A percentile compares a stretch with the other conserved stretches of the same genome.
These are phyloP conservation scores for peach (Prunus persica) DNA, from an alignment of 306 rosid species.

Conservation along the genomic window Prunus_persica_NCBIv2 NC_034009.1:9596501-9597000, in stretches of 20 bases:
- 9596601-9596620: not conserved
- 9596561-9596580: not conserved
- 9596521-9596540: conserved; percentile 65
- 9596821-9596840: conserved; percentile 76
- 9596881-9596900: conserved; percentile 65
- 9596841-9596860: conserved; percentile 93
- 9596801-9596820: not conserved
- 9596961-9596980: conserved; percentile 11
- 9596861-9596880: conserved; percentile 88
- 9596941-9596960: conserved; percentile 31
- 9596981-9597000: conserved; percentile 8
- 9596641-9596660: conserved; percentile 70
- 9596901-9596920: conserved; percentile 44
- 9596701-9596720: conserved; percentile 65
- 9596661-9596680: conserved; percentile 51
- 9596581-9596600: not conserved
- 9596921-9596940: conserved; percentile 77
- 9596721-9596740: conserved; percentile 88
- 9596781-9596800: conserved; percentile 4
- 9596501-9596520: conserved; percentile 90
- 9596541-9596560: conserved; percentile 13
- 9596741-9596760: conserved; percentile 18
- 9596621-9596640: conserved; percentile 58
- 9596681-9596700: conserved; percentile 44
- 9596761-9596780: conserved; percentile 4